Evolutionary conservation across 108 stramenopile genomes (phyloP), one percentile per base, ranked within the genome.

Genomic region (Bacterosira constricta): DNA sequence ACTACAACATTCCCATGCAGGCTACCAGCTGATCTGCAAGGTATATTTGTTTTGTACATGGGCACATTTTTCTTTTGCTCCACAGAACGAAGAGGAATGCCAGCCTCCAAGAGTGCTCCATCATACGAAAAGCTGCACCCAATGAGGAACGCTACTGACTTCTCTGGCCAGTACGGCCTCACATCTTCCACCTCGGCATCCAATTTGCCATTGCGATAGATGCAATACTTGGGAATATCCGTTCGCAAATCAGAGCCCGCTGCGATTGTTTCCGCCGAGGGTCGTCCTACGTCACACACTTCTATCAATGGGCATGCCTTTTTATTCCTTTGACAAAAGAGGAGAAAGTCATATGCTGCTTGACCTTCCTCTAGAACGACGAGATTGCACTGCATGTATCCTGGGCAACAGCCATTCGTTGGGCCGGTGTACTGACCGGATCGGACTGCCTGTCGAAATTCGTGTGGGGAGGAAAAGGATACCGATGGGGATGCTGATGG

Each of bases 291-390:
- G 62, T 92, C 89, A 35, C 79, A 82, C 1, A 95, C 90, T 56
- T 94, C 93, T 47, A 97, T 80, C 41, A 97, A 69, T 9, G 96
- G 96, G 63, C 92, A 94, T 21, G 93, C 80, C 65, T 89, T 80
- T 23, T 89, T 84, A 65, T 97, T 97, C 34, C 86, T 80, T 66
- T 93, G 86, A 80, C 96, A 97, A 80, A 97, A 97, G 23, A 88
- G 74, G 18, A 87, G 59, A 73, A 97, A 97, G 54, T 97, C 96
- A 69, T 84, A 88, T 3, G 96, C 92, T 41, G 60, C 20, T 17
- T 53, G 77, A 0, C 75, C 79, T 39, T 86, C 75, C 17, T 89
- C 92, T 62, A 97, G 63, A 15, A 94, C 83, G 13, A 95, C 90
- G 31, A 97, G 58, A 77, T 97, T 97, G 63, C 89, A 92, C 69